These are phyloP conservation scores for Cystofilobasidium bisporidii DNA, from an alignment of 768 basidiomycete genomes.

Conservation along the genomic window DNA sequence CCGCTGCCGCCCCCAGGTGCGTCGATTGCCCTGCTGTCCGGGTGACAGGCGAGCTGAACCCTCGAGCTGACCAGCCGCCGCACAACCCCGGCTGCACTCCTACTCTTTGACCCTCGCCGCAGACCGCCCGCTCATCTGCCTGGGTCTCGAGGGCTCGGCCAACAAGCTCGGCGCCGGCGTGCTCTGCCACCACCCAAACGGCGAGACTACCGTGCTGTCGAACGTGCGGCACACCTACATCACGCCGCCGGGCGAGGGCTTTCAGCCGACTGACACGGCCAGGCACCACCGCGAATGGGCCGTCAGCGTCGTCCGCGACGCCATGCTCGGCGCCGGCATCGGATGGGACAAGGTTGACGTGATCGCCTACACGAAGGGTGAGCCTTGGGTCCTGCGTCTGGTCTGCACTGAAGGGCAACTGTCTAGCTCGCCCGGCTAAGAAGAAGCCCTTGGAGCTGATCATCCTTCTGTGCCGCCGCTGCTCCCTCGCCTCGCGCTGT, in stretches of 20 bases:
- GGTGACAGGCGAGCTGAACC: not conserved
- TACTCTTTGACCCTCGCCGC: not conserved
- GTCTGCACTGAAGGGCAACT: no score
- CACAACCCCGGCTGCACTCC: no score
- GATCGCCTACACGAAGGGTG: constrained; percentile 95
- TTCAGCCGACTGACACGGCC: constrained; percentile 90
- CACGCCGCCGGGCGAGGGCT: constrained; percentile 95
- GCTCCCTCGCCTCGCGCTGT: not conserved
- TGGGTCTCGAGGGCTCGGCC: constrained; percentile 94
- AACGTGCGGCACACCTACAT: constrained; percentile 98
- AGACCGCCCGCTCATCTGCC: constrained; percentile 51
- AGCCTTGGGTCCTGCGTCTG: constrained; percentile 28
- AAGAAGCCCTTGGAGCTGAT: not conserved
- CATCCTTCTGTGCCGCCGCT: not conserved
- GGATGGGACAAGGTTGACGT: constrained; percentile 75
- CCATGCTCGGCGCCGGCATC: constrained; percentile 57
- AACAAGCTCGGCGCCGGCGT: constrained; percentile 95
- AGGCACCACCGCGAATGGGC: constrained; percentile 93
- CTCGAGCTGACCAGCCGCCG: not conserved
- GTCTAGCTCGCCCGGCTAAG: no score
- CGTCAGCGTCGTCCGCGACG: constrained; percentile 66
- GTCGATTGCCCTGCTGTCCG: no score
- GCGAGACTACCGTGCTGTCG: constrained; percentile 52
- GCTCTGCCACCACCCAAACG: constrained; percentile 59
- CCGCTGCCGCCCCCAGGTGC: not conserved